Base-by-base conservation (phyloP, 805 yeast species). In the Cyberlindnera petersonii region DNA sequence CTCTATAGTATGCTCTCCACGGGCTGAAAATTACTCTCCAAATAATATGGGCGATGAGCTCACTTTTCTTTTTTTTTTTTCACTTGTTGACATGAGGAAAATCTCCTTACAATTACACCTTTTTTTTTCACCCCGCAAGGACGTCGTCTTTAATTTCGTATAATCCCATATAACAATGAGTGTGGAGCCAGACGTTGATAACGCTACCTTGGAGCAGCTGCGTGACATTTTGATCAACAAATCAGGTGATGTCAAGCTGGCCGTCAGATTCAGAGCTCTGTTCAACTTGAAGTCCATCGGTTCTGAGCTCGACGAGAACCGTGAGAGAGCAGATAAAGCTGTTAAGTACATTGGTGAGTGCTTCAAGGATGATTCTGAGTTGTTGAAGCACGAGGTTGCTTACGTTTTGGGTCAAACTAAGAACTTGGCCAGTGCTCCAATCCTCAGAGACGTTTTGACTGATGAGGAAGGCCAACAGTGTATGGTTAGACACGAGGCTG, bases 401-500 rank as follows among this genome's bases (percentile, higher is more conserved):
- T 93, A 93, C 56, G 97, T 91, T 10, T 68, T 93, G 43, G 99
- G 99, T 32, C 99, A 93, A 66, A 89, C 96, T 33, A 81, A 85
- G 60, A 89, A 89, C 66, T 58, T 79, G 50, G 63, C 75, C 40
- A 87, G 96, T 42, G 85, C 91, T 44, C 82, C 86, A 34, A 71
- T 78, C 34, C 72, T 93, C 44, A 75, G 86, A 60, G 71, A 72
- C 7, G 95, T 87, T 17, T 72, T 93, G 53, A 64, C 66, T 34
- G 79, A 82, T 60, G 56, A 59, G 18, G 49, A 68, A 13, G 70
- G 69, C 50, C 98, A 91, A 68, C 93, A 85, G 59, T 71, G 85
- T 44, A 93, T 93, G 98, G 99, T 93, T 26, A 83, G 99, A 63
- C 99, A 93, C 63, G 99, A 93, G 64, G 98, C 98, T 14, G 98